Evolutionary conservation across 2,329 filamentous ascomycete species (phyloP).

Genomic region (Dactylella cylindrospora): DNA sequence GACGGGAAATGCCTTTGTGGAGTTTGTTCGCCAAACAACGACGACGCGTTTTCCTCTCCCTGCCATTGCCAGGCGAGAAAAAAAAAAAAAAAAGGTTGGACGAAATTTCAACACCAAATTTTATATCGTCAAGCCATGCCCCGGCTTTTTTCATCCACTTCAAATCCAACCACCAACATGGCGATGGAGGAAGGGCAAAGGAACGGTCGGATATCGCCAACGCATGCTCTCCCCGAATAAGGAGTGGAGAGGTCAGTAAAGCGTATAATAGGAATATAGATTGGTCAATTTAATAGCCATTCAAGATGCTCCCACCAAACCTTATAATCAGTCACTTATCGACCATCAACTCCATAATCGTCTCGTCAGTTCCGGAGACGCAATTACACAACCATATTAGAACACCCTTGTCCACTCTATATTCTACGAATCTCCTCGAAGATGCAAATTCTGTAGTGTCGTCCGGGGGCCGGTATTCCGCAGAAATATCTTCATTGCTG

Average conservation of each 20-base stretch:
- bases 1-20: background rate
- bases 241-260: background rate
- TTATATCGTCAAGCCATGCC: no score
- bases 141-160: no score
- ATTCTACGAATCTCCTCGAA: conserved; percentile 19
- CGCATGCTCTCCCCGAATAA: background rate
- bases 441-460: conserved; percentile 23
- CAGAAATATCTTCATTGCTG: conserved; percentile 44
- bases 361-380: background rate
- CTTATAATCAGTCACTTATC: conserved; percentile 16
- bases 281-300: background rate
- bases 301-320: conserved; percentile 14
- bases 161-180: conserved; percentile 13
- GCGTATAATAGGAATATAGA: background rate
- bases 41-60: no score
- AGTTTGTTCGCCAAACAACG: no score
- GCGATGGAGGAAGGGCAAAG: background rate
- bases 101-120: conserved; percentile 6
- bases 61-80: no score
- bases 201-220: background rate
- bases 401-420: conserved; percentile 11
- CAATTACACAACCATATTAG: conserved; percentile 14
- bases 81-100: no score
- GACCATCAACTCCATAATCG: conserved; percentile 3
- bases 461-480: conserved; percentile 7